Evolutionary conservation across 306 rosid genomes (phyloP), one percentile per base, ranked within the genome.

Genomic region (Cucumis cinereus): DNA sequence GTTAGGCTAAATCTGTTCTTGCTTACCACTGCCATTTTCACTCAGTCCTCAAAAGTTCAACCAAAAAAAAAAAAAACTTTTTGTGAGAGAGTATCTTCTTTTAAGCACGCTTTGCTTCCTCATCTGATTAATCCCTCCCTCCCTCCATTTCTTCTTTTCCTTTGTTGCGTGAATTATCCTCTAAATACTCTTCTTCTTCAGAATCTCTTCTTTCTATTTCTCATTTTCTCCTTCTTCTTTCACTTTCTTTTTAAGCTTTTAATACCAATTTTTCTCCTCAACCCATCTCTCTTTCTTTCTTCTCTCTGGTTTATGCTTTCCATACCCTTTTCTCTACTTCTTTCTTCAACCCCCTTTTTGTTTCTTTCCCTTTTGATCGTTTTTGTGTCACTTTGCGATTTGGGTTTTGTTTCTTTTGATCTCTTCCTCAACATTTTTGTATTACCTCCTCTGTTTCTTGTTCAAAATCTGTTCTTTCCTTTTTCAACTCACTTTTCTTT

Each of bases 91-190:
- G 88, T 75, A 81, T 84, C 81, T 87, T 74, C 86, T 74, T 71
- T 47, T 69, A 78, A 78, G 84, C 85, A 77, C 84, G 85, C 90
- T 83, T 88, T 87, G 83, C 92, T 88, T 89, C 80, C 79, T 81
- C 72, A 77, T 85, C 81, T 80, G 83, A 88, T 74, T 70, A 83
- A 76, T 30, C 35, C 35, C 35, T 30, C 35, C 35, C 35, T 30
- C 55, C 56, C 35, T 12, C 74, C 85, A 20, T 64, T 84, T 45
- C 85, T 19, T 70, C 1, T 43, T 67, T 66, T 56, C 60, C 70
- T 81, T 78, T 81, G 86, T 89, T 88, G 92, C 96, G 91, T 93
- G 89, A 74, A 15, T 56, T 66, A 55, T 82, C 81, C 63, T 81
- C 89, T 84, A 82, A 80, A 79, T 87, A 81, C 81, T 53, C 55